Percentiles rank a stretch among this genome's conserved stretches.
Conservation (phyloP, 2,329 filamentous ascomycete genomes). For the Diatrype stigma region DNA sequence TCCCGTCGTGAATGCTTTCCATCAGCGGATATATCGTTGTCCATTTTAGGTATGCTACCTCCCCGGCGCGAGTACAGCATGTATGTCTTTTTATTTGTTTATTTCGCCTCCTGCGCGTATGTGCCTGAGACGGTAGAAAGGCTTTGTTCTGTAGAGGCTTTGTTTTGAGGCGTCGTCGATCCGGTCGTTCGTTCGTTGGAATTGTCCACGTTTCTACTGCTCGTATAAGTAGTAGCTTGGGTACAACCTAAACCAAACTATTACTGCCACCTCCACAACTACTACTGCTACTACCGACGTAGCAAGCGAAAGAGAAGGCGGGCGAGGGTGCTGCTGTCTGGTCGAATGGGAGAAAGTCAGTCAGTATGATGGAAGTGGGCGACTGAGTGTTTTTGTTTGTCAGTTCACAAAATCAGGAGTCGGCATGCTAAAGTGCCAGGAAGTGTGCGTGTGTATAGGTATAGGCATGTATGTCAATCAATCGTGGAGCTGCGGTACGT, state of each 20-base stretch:
- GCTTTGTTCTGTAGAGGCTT: neutral
- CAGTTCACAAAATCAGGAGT: no score
- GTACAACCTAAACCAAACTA: no score
- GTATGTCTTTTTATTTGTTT: neutral
- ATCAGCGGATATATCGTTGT: slow-evolving; percentile 24
- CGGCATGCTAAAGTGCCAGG: neutral
- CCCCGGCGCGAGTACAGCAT: neutral
- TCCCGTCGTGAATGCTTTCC: slow-evolving; percentile 25
- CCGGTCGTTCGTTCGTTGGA: neutral
- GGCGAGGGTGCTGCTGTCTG: neutral
- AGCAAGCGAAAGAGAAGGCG: neutral
- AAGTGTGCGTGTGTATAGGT: neutral
- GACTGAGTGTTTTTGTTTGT: no score
- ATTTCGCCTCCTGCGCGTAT: neutral
- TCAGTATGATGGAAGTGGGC: no score
- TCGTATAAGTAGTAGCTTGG: neutral
- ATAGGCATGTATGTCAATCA: neutral
- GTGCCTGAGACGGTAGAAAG: neutral
- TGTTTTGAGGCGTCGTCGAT: neutral
- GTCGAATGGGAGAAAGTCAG: no score
- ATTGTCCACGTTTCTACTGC: neutral
- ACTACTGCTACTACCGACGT: no score
- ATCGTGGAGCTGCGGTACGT: neutral
- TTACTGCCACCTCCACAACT: no score
- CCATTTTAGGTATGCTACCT: slow-evolving; percentile 19